A percentile compares a stretch with the other conserved stretches of the same genome.
Evolutionary conservation across 1,139 yeast species (phyloP).

Genomic region (Arxiozyma telluris): DNA sequence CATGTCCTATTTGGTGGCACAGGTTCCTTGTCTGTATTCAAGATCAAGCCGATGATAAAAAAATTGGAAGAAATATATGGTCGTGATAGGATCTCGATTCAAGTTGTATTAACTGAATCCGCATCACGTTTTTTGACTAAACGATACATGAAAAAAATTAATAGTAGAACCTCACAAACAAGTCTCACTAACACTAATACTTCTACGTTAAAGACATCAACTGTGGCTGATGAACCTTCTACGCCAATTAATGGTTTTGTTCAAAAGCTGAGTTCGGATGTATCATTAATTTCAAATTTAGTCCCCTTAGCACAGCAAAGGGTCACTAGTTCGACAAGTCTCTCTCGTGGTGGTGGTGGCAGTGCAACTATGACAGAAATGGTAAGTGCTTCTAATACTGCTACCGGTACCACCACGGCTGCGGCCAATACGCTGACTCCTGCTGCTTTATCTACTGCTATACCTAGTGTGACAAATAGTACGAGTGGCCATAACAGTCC

Average conservation of each 20-base stretch:
- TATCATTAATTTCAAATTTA: slow-evolving; percentile 4
- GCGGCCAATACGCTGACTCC: not conserved
- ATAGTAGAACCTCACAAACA: slow-evolving; percentile 2
- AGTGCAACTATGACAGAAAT: not conserved
- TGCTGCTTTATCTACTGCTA: not conserved
- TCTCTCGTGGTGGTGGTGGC: slow-evolving; percentile 3
- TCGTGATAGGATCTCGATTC: slow-evolving; percentile 60
- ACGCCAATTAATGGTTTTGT: slow-evolving; percentile 1
- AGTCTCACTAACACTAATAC: not conserved
- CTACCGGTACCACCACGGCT: not conserved
- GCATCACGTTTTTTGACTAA: slow-evolving; percentile 70
- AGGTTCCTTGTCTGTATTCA: slow-evolving; percentile 74
- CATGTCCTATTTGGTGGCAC: slow-evolving; percentile 86
- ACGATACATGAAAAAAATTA: slow-evolving; percentile 25
- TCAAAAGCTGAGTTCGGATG: slow-evolving; percentile 4
- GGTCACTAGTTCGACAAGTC: slow-evolving; percentile 1
- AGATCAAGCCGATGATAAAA: slow-evolving; percentile 62
- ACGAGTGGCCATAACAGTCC: not conserved
- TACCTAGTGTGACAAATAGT: not conserved
- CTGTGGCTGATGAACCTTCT: not conserved
- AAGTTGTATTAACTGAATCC: slow-evolving; percentile 69
- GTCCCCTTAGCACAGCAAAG: slow-evolving; percentile 3
- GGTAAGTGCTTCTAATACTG: not conserved
- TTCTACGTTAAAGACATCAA: not conserved
- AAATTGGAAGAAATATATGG: slow-evolving; percentile 77